phyloP scores from a whole-genome alignment of 495 filamentous ascomycete species.

The Penicillium tannophilum region DNA sequence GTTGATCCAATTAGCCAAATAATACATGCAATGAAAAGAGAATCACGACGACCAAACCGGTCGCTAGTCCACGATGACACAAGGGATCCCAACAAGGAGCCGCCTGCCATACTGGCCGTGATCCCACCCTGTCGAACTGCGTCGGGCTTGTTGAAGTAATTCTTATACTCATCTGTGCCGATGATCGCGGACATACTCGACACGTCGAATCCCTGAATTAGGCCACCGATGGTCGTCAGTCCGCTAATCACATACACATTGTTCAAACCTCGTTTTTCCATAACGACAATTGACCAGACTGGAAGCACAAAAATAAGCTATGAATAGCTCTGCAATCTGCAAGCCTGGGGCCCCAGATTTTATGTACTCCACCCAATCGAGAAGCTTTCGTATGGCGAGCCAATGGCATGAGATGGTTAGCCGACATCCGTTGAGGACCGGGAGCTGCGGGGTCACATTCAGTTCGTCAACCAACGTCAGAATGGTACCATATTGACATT shows the following conservation, averaged over 20 bases:
- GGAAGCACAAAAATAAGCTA: slow-evolving; percentile 1
- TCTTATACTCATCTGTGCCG: slow-evolving; percentile 26
- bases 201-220: slow-evolving; percentile 27
- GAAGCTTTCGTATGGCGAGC: slow-evolving; percentile 1
- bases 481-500: slow-evolving; percentile 14
- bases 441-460: slow-evolving; percentile 6
- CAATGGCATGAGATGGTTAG: slow-evolving; percentile 8
- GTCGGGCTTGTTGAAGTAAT: slow-evolving; percentile 21
- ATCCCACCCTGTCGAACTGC: slow-evolving; percentile 23
- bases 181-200: slow-evolving; percentile 28
- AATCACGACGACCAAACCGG: slow-evolving; percentile 24
- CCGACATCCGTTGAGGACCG: slow-evolving; percentile 22
- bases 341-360: slow-evolving; percentile 25
- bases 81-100: slow-evolving; percentile 21
- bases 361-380: slow-evolving; percentile 21
- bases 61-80: slow-evolving; percentile 24
- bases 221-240: slow-evolving; percentile 23
- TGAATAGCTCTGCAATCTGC: not conserved
- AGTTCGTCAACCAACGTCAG: slow-evolving; percentile 11
- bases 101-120: slow-evolving; percentile 26
- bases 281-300: not conserved
- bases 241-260: slow-evolving; percentile 27
- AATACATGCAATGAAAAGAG: slow-evolving; percentile 24
- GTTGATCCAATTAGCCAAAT: slow-evolving; percentile 24
- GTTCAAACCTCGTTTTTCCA: slow-evolving; percentile 20